Conservation (phyloP, 2,329 filamentous ascomycete genomes). For the Colletotrichum horii region DNA sequence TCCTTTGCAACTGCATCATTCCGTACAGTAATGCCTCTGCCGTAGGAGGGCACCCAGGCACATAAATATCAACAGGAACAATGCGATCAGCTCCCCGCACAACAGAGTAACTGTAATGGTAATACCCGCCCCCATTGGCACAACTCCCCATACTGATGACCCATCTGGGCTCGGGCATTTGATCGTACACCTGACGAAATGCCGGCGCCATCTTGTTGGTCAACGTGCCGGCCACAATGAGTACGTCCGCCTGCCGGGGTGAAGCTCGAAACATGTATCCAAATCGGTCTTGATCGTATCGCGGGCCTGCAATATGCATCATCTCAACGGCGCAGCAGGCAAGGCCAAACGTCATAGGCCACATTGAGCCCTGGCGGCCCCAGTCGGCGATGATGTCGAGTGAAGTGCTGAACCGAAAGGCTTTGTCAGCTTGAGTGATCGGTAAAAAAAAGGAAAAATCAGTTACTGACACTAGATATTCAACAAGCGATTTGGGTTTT, state of each 20-base stretch:
- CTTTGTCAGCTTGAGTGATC: neutral
- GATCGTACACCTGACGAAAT: constrained; percentile 88
- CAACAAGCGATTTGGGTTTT: neutral
- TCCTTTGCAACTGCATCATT: constrained; percentile 78
- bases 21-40: constrained; percentile 69
- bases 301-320: constrained; percentile 91
- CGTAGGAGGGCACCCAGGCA: constrained; percentile 74
- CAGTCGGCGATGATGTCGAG: constrained; percentile 83
- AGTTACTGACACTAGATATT: neutral
- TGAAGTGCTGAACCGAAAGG: constrained; percentile 61
- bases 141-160: constrained; percentile 84
- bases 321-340: constrained; percentile 91
- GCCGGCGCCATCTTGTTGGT: constrained; percentile 97
- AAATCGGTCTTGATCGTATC: constrained; percentile 87
- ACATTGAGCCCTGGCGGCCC: constrained; percentile 83
- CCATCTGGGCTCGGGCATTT: constrained; percentile 93
- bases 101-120: constrained; percentile 81
- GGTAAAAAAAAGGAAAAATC: neutral
- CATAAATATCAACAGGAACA: constrained; percentile 81
- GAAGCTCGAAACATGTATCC: constrained; percentile 92
- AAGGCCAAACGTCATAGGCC: constrained; percentile 88
- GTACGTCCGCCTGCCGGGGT: constrained; percentile 86
- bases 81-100: constrained; percentile 78
- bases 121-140: constrained; percentile 85
- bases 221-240: constrained; percentile 91